These are phyloP conservation scores for Periconia sp. DNA, from an alignment of 2,329 filamentous ascomycete species.

Conservation along the genomic window DNA sequence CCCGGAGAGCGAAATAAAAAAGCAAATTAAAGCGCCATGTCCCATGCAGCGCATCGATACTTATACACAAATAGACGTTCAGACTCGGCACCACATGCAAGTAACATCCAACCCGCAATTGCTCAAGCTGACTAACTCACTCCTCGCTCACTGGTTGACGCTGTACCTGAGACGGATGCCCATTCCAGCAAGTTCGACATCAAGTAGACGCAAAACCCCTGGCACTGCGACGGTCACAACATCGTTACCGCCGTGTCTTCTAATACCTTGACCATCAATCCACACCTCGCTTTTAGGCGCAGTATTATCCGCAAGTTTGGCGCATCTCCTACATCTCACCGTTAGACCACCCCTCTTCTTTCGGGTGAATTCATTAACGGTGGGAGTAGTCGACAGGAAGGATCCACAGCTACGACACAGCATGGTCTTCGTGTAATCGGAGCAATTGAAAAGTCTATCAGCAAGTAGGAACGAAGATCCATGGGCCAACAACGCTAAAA, in stretches of 20 bases:
- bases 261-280: conserved; percentile 85
- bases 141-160: conserved; percentile 56
- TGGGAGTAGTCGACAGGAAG: conserved; percentile 85
- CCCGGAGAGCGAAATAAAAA: too few species aligned
- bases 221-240: conserved; percentile 91
- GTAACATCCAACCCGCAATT: background rate
- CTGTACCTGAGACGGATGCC: conserved; percentile 93
- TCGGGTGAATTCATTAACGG: conserved; percentile 58
- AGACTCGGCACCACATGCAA: background rate
- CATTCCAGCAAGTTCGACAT: conserved; percentile 96
- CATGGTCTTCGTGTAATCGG: conserved; percentile 86
- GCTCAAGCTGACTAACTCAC: background rate
- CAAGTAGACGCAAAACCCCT: conserved; percentile 87
- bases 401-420: conserved; percentile 87
- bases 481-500: too few species aligned
- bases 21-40: background rate
- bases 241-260: conserved; percentile 86
- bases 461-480: conserved; percentile 93
- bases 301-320: conserved; percentile 52
- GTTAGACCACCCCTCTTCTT: conserved; percentile 66
- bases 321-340: conserved; percentile 80
- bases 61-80: too few species aligned
- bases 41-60: too few species aligned
- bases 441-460: conserved; percentile 95
- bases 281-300: conserved; percentile 71